These are phyloP conservation scores for Eucalyptus pauciflora DNA, from an alignment of 345 rosid species.

Conservation along the genomic window DNA sequence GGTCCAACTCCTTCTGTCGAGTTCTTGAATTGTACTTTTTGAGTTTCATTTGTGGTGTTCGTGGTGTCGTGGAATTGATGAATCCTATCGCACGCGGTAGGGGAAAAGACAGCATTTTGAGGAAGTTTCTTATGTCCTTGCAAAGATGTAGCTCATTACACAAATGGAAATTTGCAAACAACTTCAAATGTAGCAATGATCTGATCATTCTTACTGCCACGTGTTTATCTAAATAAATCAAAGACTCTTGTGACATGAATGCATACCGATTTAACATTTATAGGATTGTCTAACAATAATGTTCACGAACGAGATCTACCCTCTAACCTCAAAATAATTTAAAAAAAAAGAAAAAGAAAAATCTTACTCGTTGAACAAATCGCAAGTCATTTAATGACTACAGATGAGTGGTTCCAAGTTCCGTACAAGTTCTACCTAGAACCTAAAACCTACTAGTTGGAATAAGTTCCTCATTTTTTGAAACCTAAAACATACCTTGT, in stretches of 20 bases:
- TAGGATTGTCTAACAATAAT: neutral
- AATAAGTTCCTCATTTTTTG: too few relatives aligned
- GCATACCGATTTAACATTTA: neutral
- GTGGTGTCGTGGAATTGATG: neutral
- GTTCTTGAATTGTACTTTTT: neutral
- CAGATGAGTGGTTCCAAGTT: fast-evolving
- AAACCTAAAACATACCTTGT: too few relatives aligned
- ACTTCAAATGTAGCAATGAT: neutral
- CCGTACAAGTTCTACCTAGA: fast-evolving
- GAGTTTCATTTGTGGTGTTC: neutral
- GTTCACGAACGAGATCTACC: neutral
- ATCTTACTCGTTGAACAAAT: neutral
- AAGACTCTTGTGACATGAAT: neutral
- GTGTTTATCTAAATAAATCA: neutral
- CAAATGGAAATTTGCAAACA: neutral
- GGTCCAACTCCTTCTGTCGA: neutral
- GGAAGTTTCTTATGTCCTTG: neutral
- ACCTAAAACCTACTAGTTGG: fast-evolving
- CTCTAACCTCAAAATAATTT: neutral
- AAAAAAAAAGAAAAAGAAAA: too few relatives aligned
- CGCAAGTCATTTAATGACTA: fast-evolving
- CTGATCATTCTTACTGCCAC: neutral
- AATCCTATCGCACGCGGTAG: neutral
- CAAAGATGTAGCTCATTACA: neutral
- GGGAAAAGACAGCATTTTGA: neutral